Evolutionary conservation across 1,139 yeast species (phyloP), one percentile per base, ranked within the genome.

Genomic region (Geotrichum restrictum): DNA sequence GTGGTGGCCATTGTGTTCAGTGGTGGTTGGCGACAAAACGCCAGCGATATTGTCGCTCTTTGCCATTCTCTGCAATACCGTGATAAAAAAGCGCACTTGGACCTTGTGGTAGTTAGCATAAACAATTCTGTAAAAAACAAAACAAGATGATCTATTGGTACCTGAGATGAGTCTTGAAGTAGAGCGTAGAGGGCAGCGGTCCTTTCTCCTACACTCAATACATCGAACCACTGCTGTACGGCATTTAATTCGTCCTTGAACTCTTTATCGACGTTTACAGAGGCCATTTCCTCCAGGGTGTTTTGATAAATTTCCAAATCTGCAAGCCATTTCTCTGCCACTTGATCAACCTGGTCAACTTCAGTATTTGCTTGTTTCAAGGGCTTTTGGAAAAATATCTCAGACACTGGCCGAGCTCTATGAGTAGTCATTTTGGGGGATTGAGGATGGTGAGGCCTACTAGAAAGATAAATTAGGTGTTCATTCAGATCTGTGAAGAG

Each of bases 171-270:
- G 47, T 69, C 71, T 49, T 69, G 71, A 32, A 70, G 60, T 34
- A 71, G 59, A 1, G 74, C 61, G 49, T 69, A 69, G 47, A 70
- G 58, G 13, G 74, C 69, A 14, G 73, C 73, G 19, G 73, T 69
- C 31, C 72, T 62, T 56, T 71, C 74, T 6, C 69, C 69, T 31
- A 64, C 70, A 31, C 64, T 57, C 38, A 71, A 59, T 14, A 69
- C 68, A 18, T 66, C 63, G 54, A 71, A 70, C 74, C 74, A 70
- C 50, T 67, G 65, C 59, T 71, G 73, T 49, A 70, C 65, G 19
- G 69, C 65, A 29, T 52, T 55, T 41, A 67, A 59, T 55, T 68
- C 70, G 33, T 65, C 62, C 50, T 62, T 62, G 56, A 67, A 66
- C 36, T 62, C 57, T 48, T 53, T 56, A 44, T 60, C 62, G 16